Percentiles rank a stretch among this genome's conserved stretches.
Conservation (phyloP, 164 flowering plant species). For the Santalum album region DNA sequence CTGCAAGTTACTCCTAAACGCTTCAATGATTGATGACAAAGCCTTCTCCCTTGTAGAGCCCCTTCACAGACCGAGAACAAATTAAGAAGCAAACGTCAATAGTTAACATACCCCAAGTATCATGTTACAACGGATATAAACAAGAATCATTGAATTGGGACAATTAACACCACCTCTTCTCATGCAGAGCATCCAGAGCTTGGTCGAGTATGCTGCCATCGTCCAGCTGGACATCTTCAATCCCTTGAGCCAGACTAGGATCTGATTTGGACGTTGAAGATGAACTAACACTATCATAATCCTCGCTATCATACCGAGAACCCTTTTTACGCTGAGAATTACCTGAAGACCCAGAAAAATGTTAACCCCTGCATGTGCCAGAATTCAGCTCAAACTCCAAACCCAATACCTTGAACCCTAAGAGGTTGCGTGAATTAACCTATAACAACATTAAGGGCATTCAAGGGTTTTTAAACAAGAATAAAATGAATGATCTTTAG, state of each 20-base stretch:
- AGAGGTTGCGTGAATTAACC: too few relatives aligned
- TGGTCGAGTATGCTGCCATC: slow-evolving; percentile 47
- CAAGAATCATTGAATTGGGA: slow-evolving; percentile 3
- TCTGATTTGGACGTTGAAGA: slow-evolving; percentile 56
- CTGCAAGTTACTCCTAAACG: slow-evolving; percentile 49
- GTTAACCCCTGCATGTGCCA: too few relatives aligned
- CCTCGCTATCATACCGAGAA: slow-evolving; percentile 56
- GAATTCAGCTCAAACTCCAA: neutral
- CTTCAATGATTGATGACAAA: slow-evolving; percentile 42
- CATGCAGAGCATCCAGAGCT: slow-evolving; percentile 63
- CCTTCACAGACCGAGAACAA: slow-evolving; percentile 15
- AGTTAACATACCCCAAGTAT: too few relatives aligned
- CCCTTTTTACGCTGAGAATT: slow-evolving; percentile 50
- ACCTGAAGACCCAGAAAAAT: slow-evolving; percentile 26
- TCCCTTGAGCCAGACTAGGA: slow-evolving; percentile 22
- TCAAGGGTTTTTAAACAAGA: neutral
- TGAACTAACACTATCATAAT: slow-evolving; percentile 60
- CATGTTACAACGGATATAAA: too few relatives aligned
- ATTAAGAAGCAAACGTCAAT: too few relatives aligned
- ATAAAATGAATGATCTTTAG: too few relatives aligned
- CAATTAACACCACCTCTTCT: slow-evolving; percentile 54
- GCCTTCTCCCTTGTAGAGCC: slow-evolving; percentile 75
- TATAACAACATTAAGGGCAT: too few relatives aligned
- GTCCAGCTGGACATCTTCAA: slow-evolving; percentile 43
- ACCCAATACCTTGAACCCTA: too few relatives aligned